phyloP scores from a whole-genome alignment of 2,329 filamentous ascomycete genomes.

The Fusarium chaquense region DNA sequence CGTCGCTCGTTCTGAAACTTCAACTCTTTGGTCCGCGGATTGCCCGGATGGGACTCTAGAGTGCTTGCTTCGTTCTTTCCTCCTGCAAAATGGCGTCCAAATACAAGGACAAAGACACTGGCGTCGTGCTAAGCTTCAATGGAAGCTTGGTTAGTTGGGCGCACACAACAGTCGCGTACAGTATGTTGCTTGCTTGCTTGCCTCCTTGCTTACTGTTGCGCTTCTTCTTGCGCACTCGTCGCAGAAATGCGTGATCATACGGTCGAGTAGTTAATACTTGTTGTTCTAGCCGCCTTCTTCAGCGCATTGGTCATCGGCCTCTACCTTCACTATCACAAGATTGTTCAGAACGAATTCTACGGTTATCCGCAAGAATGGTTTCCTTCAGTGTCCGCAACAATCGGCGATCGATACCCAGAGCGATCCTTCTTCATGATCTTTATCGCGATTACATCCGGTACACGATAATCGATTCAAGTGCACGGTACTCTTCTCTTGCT shows the following conservation, averaged over 20 bases:
- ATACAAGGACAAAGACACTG: slow-evolving; percentile 75
- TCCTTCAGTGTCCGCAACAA: slow-evolving; percentile 94
- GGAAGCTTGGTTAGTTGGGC: slow-evolving; percentile 91
- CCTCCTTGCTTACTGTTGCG: neutral
- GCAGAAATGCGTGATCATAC: neutral
- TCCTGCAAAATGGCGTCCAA: slow-evolving; percentile 54
- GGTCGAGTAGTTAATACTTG: slow-evolving; percentile 38
- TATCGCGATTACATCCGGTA: slow-evolving; percentile 94
- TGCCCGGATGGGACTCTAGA: slow-evolving; percentile 49
- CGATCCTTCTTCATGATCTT: slow-evolving; percentile 97
- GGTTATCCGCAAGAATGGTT: slow-evolving; percentile 97
- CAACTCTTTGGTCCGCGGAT: slow-evolving; percentile 46
- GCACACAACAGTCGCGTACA: slow-evolving; percentile 87
- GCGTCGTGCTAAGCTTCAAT: slow-evolving; percentile 74
- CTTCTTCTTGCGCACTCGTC: slow-evolving; percentile 7
- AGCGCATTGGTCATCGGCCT: slow-evolving; percentile 86
- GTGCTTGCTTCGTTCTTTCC: slow-evolving; percentile 36
- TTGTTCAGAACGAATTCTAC: slow-evolving; percentile 96
- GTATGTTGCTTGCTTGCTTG: slow-evolving; percentile 60
- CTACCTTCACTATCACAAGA: slow-evolving; percentile 92
- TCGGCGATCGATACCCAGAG: slow-evolving; percentile 96
- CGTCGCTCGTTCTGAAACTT: slow-evolving; percentile 34
- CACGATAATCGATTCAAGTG: slow-evolving; percentile 33
- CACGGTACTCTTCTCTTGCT: slow-evolving; percentile 17
- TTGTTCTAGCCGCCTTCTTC: slow-evolving; percentile 78